Percentiles rank a stretch among this genome's conserved stretches.
These are phyloP conservation scores for Albatrellus ellisii DNA, from an alignment of 768 basidiomycete species.

Conservation along the genomic window DNA sequence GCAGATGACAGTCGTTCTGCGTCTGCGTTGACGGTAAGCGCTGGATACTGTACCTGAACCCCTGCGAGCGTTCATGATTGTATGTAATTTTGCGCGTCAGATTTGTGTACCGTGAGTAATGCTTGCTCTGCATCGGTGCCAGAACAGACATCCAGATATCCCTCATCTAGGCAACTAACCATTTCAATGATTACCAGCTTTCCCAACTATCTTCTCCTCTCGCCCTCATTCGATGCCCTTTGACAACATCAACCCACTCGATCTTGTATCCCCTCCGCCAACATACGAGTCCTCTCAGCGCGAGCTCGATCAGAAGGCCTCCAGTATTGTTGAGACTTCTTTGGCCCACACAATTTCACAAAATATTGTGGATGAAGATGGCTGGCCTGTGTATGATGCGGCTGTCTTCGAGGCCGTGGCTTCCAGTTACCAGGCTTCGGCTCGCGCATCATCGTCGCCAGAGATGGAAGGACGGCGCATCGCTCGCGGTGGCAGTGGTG, in stretches of 20 bases:
- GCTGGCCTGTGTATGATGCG: slow-evolving; percentile 8
- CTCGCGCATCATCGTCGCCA: slow-evolving; percentile 4
- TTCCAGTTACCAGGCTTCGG: neutral
- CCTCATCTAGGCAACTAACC: too few species aligned
- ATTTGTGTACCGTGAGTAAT: too few species aligned
- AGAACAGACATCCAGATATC: too few species aligned
- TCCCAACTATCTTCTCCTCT: neutral
- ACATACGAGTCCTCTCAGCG: slow-evolving; percentile 10
- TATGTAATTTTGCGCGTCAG: too few species aligned
- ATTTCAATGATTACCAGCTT: too few species aligned
- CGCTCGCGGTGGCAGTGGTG: neutral
- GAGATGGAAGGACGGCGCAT: too few species aligned
- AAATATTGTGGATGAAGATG: slow-evolving; percentile 6
- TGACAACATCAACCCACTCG: neutral
- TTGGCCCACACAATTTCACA: neutral
- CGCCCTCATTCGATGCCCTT: slow-evolving; percentile 1
- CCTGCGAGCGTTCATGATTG: too few species aligned
- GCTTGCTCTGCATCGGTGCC: too few species aligned
- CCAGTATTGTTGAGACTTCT: slow-evolving; percentile 1
- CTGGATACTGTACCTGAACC: too few species aligned
- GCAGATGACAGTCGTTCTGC: too few species aligned
- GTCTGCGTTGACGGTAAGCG: too few species aligned
- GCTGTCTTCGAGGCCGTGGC: slow-evolving; percentile 7
- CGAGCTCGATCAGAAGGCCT: slow-evolving; percentile 9
- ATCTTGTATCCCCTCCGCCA: slow-evolving; percentile 5